Base-by-base conservation (phyloP, 495 filamentous ascomycete species). In the Melanomma pulvis-pyrius region DNA sequence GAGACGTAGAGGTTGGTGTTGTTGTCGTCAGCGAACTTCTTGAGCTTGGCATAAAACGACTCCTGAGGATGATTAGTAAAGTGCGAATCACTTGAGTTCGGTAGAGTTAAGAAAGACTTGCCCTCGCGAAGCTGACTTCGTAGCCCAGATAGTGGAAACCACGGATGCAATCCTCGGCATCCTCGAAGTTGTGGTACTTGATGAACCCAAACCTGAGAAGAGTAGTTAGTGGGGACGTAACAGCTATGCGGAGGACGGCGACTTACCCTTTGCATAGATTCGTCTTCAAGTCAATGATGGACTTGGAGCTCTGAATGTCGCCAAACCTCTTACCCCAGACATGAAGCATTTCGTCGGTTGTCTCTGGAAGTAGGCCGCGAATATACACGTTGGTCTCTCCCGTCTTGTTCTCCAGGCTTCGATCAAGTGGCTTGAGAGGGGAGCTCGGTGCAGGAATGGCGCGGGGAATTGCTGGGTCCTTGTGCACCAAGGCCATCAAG, bases 1-100 rank as follows among this genome's bases (percentile, higher is more conserved):
- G 94, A 98, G 53, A 97, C 88, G 73, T 99, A 99, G 51, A 99
- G 85, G 71, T 99, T 99, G 59, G 93, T 97, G 50, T 94, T 97
- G 32, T 75, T 68, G 36, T 87, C 87, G 73, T 98, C 92, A 55
- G 90, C 88, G 65, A 97, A 86, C 51, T 91, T 92, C 79, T 97
- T 96, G 51, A 99, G 89, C 67, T 94, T 89, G 63, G 91, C 89
- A 73, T 98, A 98, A 79, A 97, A 96, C 12, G 92, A 96, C 78
- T 97, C 92, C 90, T 97, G 65, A 30, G 21, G 24, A 34, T 32
- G 13, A 64, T 74, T 25, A 69, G 36, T 17, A 36, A 58, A 47
- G 29, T 48, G 25, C 21, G 12, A 22, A 8, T 49, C 24, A 50
- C 58, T 21, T 34, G 21, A 28, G 49, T 48, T 30, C 44, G 44